Evolutionary conservation across 2,329 filamentous ascomycete species (phyloP), one percentile per base, ranked within the genome.

Genomic region (Amauroascus verrucosus): DNA sequence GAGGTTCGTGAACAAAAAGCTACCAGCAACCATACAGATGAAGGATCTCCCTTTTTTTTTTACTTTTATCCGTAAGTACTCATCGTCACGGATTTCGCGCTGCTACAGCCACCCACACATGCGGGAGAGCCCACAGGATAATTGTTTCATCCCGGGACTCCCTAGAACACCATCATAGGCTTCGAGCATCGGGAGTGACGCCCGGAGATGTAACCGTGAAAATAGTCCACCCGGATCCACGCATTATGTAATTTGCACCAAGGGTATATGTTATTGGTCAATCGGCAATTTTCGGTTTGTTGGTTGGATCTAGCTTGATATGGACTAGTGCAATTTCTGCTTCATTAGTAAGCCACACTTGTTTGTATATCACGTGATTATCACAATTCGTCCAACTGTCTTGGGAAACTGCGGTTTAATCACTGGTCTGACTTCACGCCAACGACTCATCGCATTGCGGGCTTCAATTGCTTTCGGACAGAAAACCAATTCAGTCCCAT

Each of bases 251-350:
- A 33, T 22, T 6, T 16, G 9, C 3, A 7, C 20, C 4, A 28
- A 14, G 6, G 6, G 33, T 32, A 37, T 4, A 3, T 35, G n/a
- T 22, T 50, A 56, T 56, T 56, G 55, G 52, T n/a, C 22, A 6
- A 9, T 48, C 55, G 53, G 55, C 49, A 26, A 40, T 40, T 49
- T 32, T 57, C 55, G 53, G 55, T 43, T 50, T 35, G 4, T 22
- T n/a, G n/a, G n/a, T 8, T 8, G 6, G 9, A 14, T 35, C 49
- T 57, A 51, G 40, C 53, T 20, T 1, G 1, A 37, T 26, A 22
- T 14, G 18, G 49, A 50, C n/a, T 57, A 57, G 53, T 11, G 40
- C 0, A 6, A 5, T n/a, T n/a, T n/a, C n/a, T n/a, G n/a, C n/a
- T n/a, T n/a, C n/a, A n/a, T n/a, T n/a, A n/a, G n/a, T n/a, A n/a